Evolutionary conservation across 1,284 basidiomycete genomes (phyloP), one percentile per base, ranked within the genome.

Genomic region (Apiotrichum montevideense): DNA sequence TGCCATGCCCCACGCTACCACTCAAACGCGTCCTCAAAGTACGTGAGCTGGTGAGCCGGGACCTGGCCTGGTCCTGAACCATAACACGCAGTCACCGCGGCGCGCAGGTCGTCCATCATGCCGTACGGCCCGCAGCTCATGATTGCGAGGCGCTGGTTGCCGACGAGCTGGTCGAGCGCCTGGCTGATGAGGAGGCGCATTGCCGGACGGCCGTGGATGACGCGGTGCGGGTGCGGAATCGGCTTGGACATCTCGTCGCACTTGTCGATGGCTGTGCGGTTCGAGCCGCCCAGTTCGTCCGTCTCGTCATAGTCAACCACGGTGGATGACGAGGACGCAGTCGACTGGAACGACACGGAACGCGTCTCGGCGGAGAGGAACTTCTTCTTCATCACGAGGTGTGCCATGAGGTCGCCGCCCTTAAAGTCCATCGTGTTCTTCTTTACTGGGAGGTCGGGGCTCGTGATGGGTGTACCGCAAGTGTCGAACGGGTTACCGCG

Each of bases 51-150:
- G 1, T 44, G 39, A 0, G 58, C 63, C 2, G 51, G 42, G 0
- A 65, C 58, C 48, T 63, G 55, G 1, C 58, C 58, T 13, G 62
- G 49, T 8, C 58, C 54, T 1, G 32, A 51, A 1, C 66, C 68
- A 46, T 68, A 69, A 1, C 52, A n/a, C 2, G 46, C 50, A 0
- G 54, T 54, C 2, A 70, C 59, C 1, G 59, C 59, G 14, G 40
- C 35, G 9, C 69, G 46, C 48, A 69, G 40, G 39, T 69, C 68
- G 55, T 71, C 68, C 61, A 66, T 66, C 69, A 69, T 69, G 5
- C n/a, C 49, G 1, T 54, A 62, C 3, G 69, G 69, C 3, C 70
- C 70, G 37, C 70, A 72, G 2, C 61, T 60, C 8, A 68, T 44
- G 3, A 72, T 61, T 0, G 63, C 68, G 8, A 72, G 49, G 34